Base-by-base conservation (phyloP, 164 flowering plant species). In the Liquidambar formosana region DNA sequence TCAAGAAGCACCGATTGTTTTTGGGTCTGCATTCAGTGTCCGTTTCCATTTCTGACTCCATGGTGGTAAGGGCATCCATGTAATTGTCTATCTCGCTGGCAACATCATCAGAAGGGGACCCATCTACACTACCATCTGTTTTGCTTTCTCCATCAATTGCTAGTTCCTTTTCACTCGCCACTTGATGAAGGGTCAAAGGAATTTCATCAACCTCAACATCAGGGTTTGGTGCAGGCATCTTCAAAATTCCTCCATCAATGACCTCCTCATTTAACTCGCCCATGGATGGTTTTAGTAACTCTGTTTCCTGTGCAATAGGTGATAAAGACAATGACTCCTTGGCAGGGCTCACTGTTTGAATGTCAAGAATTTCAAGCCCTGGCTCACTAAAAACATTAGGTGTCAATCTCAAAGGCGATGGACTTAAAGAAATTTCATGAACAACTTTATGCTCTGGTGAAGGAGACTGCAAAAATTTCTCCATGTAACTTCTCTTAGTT, bases 1-100 rank as follows among this genome's bases (percentile, higher is more conserved):
- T 70, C 66, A 58, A 49, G 56, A 76, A 76, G 22, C 66, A 63
- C 0, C 4, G 12, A 65, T 78, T 70, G 33, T 61, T 67, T 73
- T 81, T 89, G 49, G 71, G 61, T 75, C 73, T 82, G 68, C 68
- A 64, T 14, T 89, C 95, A 65, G 77, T 72, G 59, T 89, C 95
- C 44, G 88, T 90, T 65, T 90, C 97, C 61, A 81, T 70, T 81
- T 96, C 98, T 19, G 94, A 84, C 9, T 93, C 99, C 85, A 92
- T 84, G 43, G 87, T 86, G 60, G 89, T 57, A 70, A 86, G 90
- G 68, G 98, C 97, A 82, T 96, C 98, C 83, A 86, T 45, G 69
- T 81, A 93, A 79, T 84, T 88, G 46, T 92, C 99, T 51, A 82
- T 69, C 80, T 90, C 98, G 82, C 97, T 92, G 16, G 78, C 71